Conservation (phyloP, 2,329 filamentous ascomycete genomes). For the Myotisia sp. region DNA sequence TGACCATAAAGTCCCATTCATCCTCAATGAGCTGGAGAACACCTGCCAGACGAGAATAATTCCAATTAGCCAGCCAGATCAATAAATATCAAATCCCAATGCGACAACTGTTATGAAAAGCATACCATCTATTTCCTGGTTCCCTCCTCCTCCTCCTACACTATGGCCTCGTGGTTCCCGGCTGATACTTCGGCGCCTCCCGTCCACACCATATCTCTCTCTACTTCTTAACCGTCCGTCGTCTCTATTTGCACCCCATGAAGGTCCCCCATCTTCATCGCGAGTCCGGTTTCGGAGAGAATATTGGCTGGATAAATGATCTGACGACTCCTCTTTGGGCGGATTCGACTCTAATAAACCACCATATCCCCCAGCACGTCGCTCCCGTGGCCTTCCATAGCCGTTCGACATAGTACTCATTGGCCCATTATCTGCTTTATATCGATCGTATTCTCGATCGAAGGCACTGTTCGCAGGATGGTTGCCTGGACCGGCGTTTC, state of each 20-base stretch:
- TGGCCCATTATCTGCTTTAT: conserved; percentile 17
- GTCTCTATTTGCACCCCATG: conserved; percentile 18
- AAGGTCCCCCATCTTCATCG: conserved; percentile 17
- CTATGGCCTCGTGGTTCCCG: conserved; percentile 1
- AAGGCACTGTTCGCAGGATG: conserved; percentile 20
- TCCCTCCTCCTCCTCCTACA: conserved; percentile 2
- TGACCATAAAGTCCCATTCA: conserved; percentile 86
- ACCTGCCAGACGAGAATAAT: conserved; percentile 24
- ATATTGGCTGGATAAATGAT: conserved; percentile 17
- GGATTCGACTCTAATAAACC: conserved; percentile 26
- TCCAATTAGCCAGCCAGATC: conserved; percentile 3
- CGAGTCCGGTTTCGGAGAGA: conserved; percentile 24
- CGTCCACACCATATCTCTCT: conserved; percentile 8
- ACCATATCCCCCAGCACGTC: conserved; percentile 31
- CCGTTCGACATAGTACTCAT: conserved; percentile 7
- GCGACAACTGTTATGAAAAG: background rate
- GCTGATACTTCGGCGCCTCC: conserved; percentile 1
- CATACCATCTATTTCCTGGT: conserved; percentile 8
- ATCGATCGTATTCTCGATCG: conserved; percentile 22
- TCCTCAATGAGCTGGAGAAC: conserved; percentile 69
- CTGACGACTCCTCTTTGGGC: conserved; percentile 20
- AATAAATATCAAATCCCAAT: background rate
- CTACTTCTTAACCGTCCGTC: conserved; percentile 16
- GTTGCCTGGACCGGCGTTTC: conserved; percentile 24
- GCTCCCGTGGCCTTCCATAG: conserved; percentile 17